Evolutionary conservation across 2,329 filamentous ascomycete species (phyloP).

Genomic region (Alternaria triticimaculans): DNA sequence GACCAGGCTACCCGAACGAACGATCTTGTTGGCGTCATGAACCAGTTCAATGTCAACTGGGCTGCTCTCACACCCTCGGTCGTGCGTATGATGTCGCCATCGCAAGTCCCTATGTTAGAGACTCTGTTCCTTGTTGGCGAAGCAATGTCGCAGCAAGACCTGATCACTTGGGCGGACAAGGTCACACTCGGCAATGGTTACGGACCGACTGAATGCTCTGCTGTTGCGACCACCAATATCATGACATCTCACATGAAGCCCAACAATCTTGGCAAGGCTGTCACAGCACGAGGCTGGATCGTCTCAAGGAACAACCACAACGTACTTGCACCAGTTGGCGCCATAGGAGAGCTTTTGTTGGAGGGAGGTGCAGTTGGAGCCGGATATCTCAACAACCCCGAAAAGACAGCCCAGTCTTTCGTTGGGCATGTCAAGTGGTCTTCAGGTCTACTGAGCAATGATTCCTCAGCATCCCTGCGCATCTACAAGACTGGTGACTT

Average conservation of each 20-base stretch:
- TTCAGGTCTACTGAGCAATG: background rate
- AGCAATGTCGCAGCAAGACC: constrained; percentile 41
- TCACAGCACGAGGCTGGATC: constrained; percentile 47
- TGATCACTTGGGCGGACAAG: constrained; percentile 45
- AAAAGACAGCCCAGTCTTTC: constrained; percentile 38
- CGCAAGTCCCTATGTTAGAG: constrained; percentile 34
- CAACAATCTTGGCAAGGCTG: constrained; percentile 44
- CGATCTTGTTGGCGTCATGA: constrained; percentile 53
- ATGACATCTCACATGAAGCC: constrained; percentile 37
- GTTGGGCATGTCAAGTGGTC: constrained; percentile 33
- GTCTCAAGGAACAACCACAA: constrained; percentile 46
- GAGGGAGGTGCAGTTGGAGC: constrained; percentile 46
- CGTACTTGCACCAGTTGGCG: constrained; percentile 46
- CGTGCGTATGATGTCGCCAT: constrained; percentile 38
- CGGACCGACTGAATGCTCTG: constrained; percentile 50
- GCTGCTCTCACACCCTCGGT: constrained; percentile 55
- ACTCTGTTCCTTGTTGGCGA: constrained; percentile 42
- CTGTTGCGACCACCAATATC: constrained; percentile 41
- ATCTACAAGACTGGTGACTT: constrained; percentile 50
- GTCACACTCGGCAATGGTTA: constrained; percentile 50
- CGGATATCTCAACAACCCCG: constrained; percentile 43
- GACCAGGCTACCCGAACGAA: constrained; percentile 56
- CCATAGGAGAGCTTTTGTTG: constrained; percentile 51
- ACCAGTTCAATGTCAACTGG: constrained; percentile 50
- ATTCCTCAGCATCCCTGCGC: constrained; percentile 2